Base-by-base conservation (phyloP, 352 stramenopile species). In the Pythium rishiriense region DNA sequence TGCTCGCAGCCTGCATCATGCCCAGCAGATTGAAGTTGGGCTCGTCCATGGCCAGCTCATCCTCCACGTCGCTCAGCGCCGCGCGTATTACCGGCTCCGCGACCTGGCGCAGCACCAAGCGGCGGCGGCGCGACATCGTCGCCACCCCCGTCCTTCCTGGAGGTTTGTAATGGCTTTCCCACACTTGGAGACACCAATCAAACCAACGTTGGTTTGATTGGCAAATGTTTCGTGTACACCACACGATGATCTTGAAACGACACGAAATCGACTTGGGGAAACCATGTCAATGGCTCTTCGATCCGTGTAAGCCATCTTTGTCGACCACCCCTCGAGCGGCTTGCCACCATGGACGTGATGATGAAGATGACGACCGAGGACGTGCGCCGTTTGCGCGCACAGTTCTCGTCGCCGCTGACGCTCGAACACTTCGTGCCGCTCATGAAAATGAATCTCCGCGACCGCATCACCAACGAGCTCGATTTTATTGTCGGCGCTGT, bases 281-380 rank as follows among this genome's bases (percentile, higher is more conserved):
- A 17, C 37, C 37, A 43, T 43, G 11, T 43, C 37, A 43, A 21
- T 43, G 2, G 19, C 37, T 19, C n/a, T n/a, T n/a, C n/a, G n/a
- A n/a, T n/a, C n/a, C n/a, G n/a, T n/a, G n/a, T n/a, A n/a, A n/a
- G n/a, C n/a, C n/a, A n/a, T n/a, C n/a, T n/a, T n/a, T n/a, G n/a
- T n/a, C n/a, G n/a, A n/a, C n/a, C n/a, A n/a, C n/a, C n/a, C n/a
- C n/a, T n/a, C n/a, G n/a, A n/a, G 19, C 37, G 31, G 31, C 6
- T 37, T 11, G 52, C 51, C 48, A 64, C 66, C 33, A 93, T 93
- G 84, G 81, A 93, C 64, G 81, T 93, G 31, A 93, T 93, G 84
- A 93, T 93, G 84, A 87, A 86, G 73, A 86, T 93, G 79, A 89
- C 76, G 57, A 93, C 84, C 28, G 81, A 83, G 54, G 81, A 93